Evolutionary conservation across 371 early-diverging fungal genomes (phyloP).

Genomic region (Mucor circinelloides): DNA sequence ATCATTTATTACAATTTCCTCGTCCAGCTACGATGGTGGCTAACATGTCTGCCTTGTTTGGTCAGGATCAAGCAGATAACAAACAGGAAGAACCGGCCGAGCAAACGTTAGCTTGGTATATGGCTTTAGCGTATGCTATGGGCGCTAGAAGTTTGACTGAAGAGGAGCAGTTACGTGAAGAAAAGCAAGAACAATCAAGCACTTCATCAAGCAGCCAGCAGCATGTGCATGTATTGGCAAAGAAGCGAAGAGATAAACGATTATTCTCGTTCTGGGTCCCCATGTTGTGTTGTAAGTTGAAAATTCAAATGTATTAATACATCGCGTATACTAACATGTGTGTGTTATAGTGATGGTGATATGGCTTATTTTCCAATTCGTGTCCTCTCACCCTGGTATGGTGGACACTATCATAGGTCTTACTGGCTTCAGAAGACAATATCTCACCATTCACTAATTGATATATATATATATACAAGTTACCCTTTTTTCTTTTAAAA

Average conservation of each 20-base stretch:
- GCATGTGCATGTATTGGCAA: constrained; percentile 13
- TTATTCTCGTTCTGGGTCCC: constrained; percentile 56
- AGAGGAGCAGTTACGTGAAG: constrained; percentile 1
- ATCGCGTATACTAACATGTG: too few species aligned
- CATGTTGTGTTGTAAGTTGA: constrained; percentile 45
- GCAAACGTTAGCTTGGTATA: constrained; percentile 51
- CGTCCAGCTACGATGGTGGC: constrained; percentile 42
- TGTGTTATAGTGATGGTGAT: constrained; percentile 50
- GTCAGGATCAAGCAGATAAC: constrained; percentile 7
- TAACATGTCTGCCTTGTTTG: constrained; percentile 41
- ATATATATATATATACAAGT: too few species aligned
- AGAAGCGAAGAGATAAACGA: constrained; percentile 41
- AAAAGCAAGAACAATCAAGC: neutral
- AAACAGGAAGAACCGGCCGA: constrained; percentile 32
- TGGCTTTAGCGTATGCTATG: constrained; percentile 54
- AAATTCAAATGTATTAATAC: neutral
- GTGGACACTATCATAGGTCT: constrained; percentile 29
- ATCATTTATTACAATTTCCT: constrained; percentile 44
- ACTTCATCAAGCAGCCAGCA: neutral
- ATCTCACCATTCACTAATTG: constrained; percentile 25
- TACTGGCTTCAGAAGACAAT: constrained; percentile 31
- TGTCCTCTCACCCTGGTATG: constrained; percentile 31
- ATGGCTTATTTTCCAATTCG: constrained; percentile 43
- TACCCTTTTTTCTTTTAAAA: neutral
- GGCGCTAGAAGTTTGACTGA: constrained; percentile 33